A percentile compares a stretch with the other conserved stretches of the same genome.
Evolutionary conservation across 148 eudicot genomes (phyloP).

Genomic region (Cornus kousa): DNA sequence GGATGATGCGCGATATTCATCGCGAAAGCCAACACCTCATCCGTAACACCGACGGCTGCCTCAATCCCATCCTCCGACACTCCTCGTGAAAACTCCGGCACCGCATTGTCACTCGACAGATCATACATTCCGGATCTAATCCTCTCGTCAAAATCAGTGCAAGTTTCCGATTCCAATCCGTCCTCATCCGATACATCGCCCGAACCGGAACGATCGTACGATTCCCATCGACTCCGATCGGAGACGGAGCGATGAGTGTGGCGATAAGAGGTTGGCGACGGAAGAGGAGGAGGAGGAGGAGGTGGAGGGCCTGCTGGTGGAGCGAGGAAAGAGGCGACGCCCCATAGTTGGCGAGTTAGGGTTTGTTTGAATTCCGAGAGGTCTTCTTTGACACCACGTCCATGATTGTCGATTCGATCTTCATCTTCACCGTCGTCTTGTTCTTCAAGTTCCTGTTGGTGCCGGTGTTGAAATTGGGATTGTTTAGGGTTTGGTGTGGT

Average conservation of each 20-base stretch:
- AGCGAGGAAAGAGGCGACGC: constrained; percentile 84
- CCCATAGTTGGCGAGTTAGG: constrained; percentile 76
- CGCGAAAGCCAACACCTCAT: constrained; percentile 84
- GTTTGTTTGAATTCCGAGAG: constrained; percentile 60
- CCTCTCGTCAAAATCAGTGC: constrained; percentile 4
- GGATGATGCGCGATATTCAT: constrained; percentile 89
- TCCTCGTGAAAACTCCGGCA: constrained; percentile 6
- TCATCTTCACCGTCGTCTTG: constrained; percentile 8
- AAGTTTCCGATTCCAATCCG: constrained; percentile 2
- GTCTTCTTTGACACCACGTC: constrained; percentile 67
- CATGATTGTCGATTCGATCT: constrained; percentile 24
- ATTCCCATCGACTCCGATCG: constrained; percentile 21
- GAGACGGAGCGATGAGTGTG: constrained; percentile 12
- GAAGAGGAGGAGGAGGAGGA: constrained; percentile 32
- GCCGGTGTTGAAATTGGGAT: background rate
- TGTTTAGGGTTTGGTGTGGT: background rate
- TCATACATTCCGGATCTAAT: constrained; percentile 2
- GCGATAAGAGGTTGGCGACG: background rate
- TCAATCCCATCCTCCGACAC: constrained; percentile 30
- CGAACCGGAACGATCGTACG: constrained; percentile 15
- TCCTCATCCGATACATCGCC: constrained; percentile 16
- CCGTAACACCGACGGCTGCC: constrained; percentile 63
- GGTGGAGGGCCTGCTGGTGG: constrained; percentile 43
- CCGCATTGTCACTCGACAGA: constrained; percentile 12
- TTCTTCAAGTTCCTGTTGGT: background rate